Evolutionary conservation across 2,329 filamentous ascomycete species (phyloP).

Genomic region (Clonostachys solani): DNA sequence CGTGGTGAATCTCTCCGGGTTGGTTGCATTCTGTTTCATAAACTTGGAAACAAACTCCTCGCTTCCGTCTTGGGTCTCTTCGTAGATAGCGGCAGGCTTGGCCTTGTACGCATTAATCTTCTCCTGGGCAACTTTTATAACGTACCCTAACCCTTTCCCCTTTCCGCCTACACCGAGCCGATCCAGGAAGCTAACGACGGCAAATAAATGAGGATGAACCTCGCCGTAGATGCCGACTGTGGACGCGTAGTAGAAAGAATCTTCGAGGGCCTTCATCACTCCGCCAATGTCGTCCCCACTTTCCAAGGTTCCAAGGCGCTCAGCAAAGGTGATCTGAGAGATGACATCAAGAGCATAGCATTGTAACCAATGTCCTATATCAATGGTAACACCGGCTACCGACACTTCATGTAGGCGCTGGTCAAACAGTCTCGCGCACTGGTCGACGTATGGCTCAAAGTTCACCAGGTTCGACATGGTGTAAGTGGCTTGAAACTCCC

Average conservation of each 20-base stretch:
- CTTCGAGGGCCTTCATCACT: conserved; percentile 16
- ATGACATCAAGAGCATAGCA: conserved; percentile 36
- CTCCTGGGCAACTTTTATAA: conserved; percentile 9
- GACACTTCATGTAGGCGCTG: conserved; percentile 19
- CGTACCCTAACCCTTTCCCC: conserved; percentile 10
- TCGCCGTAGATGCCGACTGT: conserved; percentile 14
- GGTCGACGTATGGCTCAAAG: conserved; percentile 25
- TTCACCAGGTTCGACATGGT: conserved; percentile 23
- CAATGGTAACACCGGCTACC: conserved; percentile 7
- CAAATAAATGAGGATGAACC: conserved; percentile 8
- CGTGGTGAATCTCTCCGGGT: conserved; percentile 2
- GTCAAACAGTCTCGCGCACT: conserved; percentile 18
- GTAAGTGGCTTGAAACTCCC: conserved; percentile 19
- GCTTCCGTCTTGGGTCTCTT: background rate
- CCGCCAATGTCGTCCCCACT: conserved; percentile 21
- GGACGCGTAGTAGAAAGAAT: conserved; percentile 13
- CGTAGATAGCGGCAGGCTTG: background rate
- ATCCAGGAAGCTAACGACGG: conserved; percentile 9
- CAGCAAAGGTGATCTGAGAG: conserved; percentile 24
- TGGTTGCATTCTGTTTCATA: conserved; percentile 24
- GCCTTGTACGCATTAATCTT: background rate
- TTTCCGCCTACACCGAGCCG: conserved; percentile 4
- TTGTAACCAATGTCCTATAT: conserved; percentile 27
- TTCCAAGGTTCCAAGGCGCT: conserved; percentile 28
- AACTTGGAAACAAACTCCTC: conserved; percentile 3